Conservation (phyloP, 2,329 filamentous ascomycete species). For the Cytospora piceicola region DNA sequence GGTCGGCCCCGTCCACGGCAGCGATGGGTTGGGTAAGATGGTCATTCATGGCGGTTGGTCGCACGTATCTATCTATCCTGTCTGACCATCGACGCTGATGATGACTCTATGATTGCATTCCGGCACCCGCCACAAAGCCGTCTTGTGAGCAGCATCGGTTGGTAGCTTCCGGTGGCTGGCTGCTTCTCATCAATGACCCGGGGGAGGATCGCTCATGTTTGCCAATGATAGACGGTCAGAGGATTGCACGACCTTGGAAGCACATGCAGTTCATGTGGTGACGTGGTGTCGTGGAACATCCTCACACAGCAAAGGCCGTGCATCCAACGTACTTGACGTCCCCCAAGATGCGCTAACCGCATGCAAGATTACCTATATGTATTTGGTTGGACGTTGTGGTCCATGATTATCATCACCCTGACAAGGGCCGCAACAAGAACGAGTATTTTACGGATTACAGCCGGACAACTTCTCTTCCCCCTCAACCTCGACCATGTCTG, state of each 20-base stretch:
- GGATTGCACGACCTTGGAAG: neutral
- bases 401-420: neutral
- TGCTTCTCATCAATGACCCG: neutral
- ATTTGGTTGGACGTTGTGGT: neutral
- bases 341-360: neutral
- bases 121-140: neutral
- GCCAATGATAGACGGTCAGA: neutral
- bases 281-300: too few species aligned
- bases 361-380: neutral
- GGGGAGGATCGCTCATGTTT: neutral
- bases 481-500: neutral
- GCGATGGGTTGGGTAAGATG: constrained; percentile 3
- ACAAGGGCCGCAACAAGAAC: neutral
- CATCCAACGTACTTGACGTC: too few species aligned
- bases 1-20: neutral
- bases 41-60: neutral
- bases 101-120: neutral
- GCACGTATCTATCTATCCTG: neutral
- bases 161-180: neutral
- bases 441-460: neutral
- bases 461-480: too few species aligned
- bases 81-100: neutral
- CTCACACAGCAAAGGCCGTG: too few species aligned
- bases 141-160: neutral
- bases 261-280: neutral